These are phyloP conservation scores for Microbotryum saponariae DNA, from an alignment of 1,284 basidiomycete species.

Conservation along the genomic window DNA sequence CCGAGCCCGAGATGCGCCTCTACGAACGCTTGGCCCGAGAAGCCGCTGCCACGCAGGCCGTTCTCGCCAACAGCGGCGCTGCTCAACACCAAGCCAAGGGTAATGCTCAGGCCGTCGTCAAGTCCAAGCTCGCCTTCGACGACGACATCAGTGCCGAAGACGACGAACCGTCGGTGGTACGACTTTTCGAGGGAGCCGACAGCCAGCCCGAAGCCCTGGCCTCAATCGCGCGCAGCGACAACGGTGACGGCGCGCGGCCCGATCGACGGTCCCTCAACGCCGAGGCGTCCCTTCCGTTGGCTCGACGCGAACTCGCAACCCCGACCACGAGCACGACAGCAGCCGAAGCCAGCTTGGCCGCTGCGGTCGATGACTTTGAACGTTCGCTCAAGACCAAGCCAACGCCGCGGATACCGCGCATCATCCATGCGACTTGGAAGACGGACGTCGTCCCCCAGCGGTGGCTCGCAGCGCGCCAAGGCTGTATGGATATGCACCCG, in stretches of 20 bases:
- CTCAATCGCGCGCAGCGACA: neutral
- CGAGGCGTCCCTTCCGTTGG: neutral
- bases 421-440: conserved; percentile 99
- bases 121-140: neutral
- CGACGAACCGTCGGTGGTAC: neutral
- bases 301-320: too few species aligned
- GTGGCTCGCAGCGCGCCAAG: conserved; percentile 55
- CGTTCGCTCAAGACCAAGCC: conserved; percentile 49
- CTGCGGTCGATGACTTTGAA: conserved; percentile 41
- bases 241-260: conserved; percentile 5
- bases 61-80: too few species aligned
- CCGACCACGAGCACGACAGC: conserved; percentile 4
- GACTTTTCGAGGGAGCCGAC: neutral
- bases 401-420: conserved; percentile 70
- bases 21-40: conserved; percentile 22
- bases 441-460: conserved; percentile 71
- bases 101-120: neutral
- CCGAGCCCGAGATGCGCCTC: conserved; percentile 60
- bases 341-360: conserved; percentile 43
- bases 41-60: conserved; percentile 2
- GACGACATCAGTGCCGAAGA: neutral
- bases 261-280: conserved; percentile 12
- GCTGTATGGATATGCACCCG: conserved; percentile 46
- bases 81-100: neutral
- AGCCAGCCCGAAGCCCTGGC: neutral